These are phyloP conservation scores for Leishmania lainsoni DNA, from an alignment of 208 protist species.

Conservation along the genomic window DNA sequence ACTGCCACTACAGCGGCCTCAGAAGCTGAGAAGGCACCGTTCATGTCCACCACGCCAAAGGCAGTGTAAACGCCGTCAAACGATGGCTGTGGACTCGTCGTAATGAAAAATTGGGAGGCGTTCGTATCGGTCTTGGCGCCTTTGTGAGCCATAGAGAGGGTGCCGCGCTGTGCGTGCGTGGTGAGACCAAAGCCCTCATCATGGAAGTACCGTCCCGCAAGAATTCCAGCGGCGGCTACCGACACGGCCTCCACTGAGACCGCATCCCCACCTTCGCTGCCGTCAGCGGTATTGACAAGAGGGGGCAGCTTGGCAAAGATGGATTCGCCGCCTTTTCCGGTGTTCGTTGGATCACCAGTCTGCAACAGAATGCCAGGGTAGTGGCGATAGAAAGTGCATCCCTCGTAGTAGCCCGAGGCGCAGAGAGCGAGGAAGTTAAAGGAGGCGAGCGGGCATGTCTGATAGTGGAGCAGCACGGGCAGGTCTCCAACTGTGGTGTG, in stretches of 20 bases:
- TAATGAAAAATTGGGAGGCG: slow-evolving; percentile 92
- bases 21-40: slow-evolving; percentile 22
- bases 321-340: slow-evolving; percentile 94
- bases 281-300: neutral
- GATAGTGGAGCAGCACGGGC: slow-evolving; percentile 65
- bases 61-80: slow-evolving; percentile 94
- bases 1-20: slow-evolving; percentile 10
- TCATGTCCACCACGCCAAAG: slow-evolving; percentile 91
- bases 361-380: slow-evolving; percentile 94
- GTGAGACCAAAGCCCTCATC: slow-evolving; percentile 94
- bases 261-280: neutral
- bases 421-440: slow-evolving; percentile 98
- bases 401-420: slow-evolving; percentile 94
- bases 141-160: slow-evolving; percentile 95
- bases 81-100: slow-evolving; percentile 45
- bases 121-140: slow-evolving; percentile 89
- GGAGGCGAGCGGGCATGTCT: slow-evolving; percentile 82
- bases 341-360: slow-evolving; percentile 91
- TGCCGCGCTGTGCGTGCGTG: slow-evolving; percentile 80
- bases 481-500: slow-evolving; percentile 75
- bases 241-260: neutral
- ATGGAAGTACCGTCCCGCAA: slow-evolving; percentile 57
- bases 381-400: slow-evolving; percentile 93
- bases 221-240: slow-evolving; percentile 15
- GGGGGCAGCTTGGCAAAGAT: slow-evolving; percentile 76